A percentile compares a stretch with the other conserved stretches of the same genome.
Conservation (phyloP, 305 asterid genomes). For the Salvia sclarea region DNA sequence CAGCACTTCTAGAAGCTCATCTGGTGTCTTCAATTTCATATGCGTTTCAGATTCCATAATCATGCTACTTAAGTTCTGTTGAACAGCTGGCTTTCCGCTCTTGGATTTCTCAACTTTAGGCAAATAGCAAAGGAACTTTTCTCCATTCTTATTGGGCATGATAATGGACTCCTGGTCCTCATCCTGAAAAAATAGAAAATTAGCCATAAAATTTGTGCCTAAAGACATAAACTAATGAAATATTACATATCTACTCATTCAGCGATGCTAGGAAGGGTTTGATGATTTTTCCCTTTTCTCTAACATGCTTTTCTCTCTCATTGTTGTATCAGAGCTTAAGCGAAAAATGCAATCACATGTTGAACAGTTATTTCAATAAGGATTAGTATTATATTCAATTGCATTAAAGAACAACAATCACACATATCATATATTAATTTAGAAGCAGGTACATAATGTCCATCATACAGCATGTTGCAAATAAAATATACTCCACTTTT, state of each 20-base stretch:
- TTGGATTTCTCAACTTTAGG: slow-evolving; percentile 87
- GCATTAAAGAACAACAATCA: background rate
- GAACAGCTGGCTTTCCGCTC: slow-evolving; percentile 67
- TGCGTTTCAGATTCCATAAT: slow-evolving; percentile 83
- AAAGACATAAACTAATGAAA: slow-evolving; percentile 10
- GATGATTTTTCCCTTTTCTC: background rate
- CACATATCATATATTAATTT: background rate
- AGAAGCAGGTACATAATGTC: background rate
- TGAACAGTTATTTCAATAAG: slow-evolving; percentile 1
- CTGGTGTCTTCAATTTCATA: slow-evolving; percentile 85
- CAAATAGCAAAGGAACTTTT: slow-evolving; percentile 75
- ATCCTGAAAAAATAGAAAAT: slow-evolving; percentile 54
- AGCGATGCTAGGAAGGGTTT: slow-evolving; percentile 1
- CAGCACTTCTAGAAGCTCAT: slow-evolving; percentile 89
- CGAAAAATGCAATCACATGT: background rate
- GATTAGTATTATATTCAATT: slow-evolving; percentile 6
- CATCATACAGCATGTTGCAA: background rate
- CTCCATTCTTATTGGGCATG: slow-evolving; percentile 79
- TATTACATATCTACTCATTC: slow-evolving; percentile 13
- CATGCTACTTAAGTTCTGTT: slow-evolving; percentile 85
- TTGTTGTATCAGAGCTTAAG: background rate
- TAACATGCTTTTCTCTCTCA: slow-evolving; percentile 3
- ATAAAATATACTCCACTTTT: background rate
- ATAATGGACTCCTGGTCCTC: slow-evolving; percentile 76
- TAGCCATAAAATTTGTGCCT: slow-evolving; percentile 9